Evolutionary conservation across 352 stramenopile species (phyloP), one percentile per base, ranked within the genome.

Genomic region (Globisporangium solare): DNA sequence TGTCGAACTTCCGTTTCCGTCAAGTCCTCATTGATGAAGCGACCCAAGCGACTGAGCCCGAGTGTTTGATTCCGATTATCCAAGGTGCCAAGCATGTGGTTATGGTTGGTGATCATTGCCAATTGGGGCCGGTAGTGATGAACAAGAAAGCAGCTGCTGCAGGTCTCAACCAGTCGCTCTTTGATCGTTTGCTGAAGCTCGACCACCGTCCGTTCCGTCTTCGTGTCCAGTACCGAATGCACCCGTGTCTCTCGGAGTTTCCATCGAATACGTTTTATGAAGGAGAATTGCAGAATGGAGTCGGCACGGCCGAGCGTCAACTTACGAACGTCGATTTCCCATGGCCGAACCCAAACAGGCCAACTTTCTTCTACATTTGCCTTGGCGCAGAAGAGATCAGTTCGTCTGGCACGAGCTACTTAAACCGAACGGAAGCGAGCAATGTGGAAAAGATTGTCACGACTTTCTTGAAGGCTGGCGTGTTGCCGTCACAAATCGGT

Each of bases 221-320:
- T 14, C 88, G 97, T 49, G 96, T 99, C 6, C 97, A 99, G 73
- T 99, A 99, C 76, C 94, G 97, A 37, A 99, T 99, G 97, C 97
- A 99, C 61, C 97, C 97, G 17, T 97, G 91, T 56, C 73, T 99
- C 48, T 99, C 95, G 0, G 97, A 99, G 71, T 99, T 99, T 63
- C 97, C 97, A 6, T 99, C 95, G 11, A 99, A 99, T 63, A 98
- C 95, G 65, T 99, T 99, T 64, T 99, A 99, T 66, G 97, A 99
- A 68, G 97, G 97, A 49, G 97, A 96, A 59, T 75, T 99, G 46
- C 95, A 99, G 71, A 99, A 99, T 66, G 97, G 97, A 45, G 95
- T 99, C 2, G 96, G 89, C 1, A 95, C 98, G 39, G 90, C 79
- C 48, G 96, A 99, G 61, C 92, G 97, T 4, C 68, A 92, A 35